Base-by-base conservation (phyloP, 768 basidiomycete genomes). In the Russula griseocarnosa region DNA sequence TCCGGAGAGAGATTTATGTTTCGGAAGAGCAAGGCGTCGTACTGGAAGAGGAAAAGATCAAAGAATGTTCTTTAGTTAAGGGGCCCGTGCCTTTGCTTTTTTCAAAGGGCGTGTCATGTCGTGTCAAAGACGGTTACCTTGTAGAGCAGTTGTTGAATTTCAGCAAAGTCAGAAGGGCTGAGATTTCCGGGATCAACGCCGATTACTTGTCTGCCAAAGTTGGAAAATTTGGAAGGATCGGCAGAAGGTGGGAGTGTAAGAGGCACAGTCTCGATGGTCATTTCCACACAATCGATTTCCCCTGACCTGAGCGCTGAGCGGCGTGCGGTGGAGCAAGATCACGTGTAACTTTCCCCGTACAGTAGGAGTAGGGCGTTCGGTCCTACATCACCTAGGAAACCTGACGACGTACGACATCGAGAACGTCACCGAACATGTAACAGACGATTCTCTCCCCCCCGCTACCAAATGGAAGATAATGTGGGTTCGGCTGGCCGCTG, bases 181-280 rank as follows among this genome's bases (percentile, higher is more conserved):
- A 92, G 78, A 13, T 76, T 76, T 0, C 81, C 86, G 0, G 90
- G 91, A 69, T 88, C 76, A 54, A 90, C 78, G 13, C 88, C 90
- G 68, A 81, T 83, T 47, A 94, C 90, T 71, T 89, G 81, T 34
- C 87, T 79, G 2, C 93, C 93, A 74, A 94, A 92, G 62, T 85
- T 77, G 42, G 74, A 70, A 72, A 94, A 87, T 73, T 83, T 82
- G 44, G 81, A 75, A 6, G 85, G 72, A 71, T 93, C 86, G 13
- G 87, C 88, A 34, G 85, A 83, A n/a, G 83, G 74, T 20, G 93
- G 90, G 3, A 91, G 77, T 8, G 90, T 83, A 7, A 94, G 76
- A 58, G 90, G 83, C 28, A 75, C 57, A 26, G 88, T 74, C 76
- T 87, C 79, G 69, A 92, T 86, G 54, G 85, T 78, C 90, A 91